Evolutionary conservation across 2,329 filamentous ascomycete species (phyloP), one percentile per base, ranked within the genome.

Genomic region (Metarhizium humberi): DNA sequence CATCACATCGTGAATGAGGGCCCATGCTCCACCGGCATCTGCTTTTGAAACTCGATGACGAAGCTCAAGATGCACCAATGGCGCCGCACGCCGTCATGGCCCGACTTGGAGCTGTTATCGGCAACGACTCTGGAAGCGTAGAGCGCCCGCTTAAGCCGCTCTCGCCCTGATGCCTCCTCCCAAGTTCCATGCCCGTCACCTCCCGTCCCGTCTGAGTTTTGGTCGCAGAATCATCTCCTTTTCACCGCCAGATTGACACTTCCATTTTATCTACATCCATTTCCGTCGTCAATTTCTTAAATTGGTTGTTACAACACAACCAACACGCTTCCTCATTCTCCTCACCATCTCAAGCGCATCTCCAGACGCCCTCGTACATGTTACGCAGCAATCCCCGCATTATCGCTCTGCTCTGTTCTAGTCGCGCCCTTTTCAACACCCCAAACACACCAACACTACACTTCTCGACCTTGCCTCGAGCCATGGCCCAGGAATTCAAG

Each of bases 401-500:
- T 25, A n/a, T 36, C 29, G n/a, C 43, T 29, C 8, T 46, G n/a
- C 47, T 43, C 13, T 45, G 45, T 38, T 16, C 51, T 29, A 49
- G 16, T 34, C 48, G 49, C 29, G 25, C 34, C 18, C 5, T 34
- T 40, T 14, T 42, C 13, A 29, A n/a, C 30, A n/a, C 29, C 11
- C 25, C 46, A 1, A 34, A n/a, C 30, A n/a, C 18, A 13, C 25
- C 46, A 2, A 11, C 52, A 10, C 56, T 54, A 32, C 16, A 30
- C 5, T 66, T 69, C 54, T 64, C 65, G 14, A 62, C 66, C 4
- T 62, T 64, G 51, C 38, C 55, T 6, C 63, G 58, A 65, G 67
- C 68, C 61, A 83, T 83, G 79, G 73, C 69, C 40, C 73, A 79
- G 55, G 79, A 84, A 64, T 86, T 80, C 69, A 85, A 82, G 67